Conservation (phyloP, 768 basidiomycete species). For the Naganishia vaughanmartiniae region DNA sequence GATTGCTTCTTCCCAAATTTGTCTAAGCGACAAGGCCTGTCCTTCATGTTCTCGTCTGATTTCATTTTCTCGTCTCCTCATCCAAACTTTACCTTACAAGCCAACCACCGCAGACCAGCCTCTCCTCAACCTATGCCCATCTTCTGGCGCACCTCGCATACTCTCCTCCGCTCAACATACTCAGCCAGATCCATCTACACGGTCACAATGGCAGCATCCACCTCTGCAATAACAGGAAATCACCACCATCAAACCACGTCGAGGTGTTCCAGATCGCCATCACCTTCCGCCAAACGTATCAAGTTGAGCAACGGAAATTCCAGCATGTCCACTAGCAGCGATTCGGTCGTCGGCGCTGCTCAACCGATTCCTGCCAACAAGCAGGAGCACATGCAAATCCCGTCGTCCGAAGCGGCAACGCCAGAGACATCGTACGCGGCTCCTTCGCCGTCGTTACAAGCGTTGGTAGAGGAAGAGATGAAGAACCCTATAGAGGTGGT, state of each 20-base stretch:
- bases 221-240: neutral
- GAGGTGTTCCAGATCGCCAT: neutral
- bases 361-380: neutral
- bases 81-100: neutral
- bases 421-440: constrained; percentile 1
- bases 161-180: neutral
- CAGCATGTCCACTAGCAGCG: neutral
- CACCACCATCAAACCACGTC: neutral
- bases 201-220: neutral
- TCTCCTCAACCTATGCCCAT: neutral
- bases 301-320: neutral
- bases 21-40: neutral
- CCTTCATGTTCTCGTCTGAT: neutral
- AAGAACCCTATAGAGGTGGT: constrained; percentile 36
- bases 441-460: constrained; percentile 13
- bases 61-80: neutral
- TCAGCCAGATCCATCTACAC: neutral
- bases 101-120: neutral
- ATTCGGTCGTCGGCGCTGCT: neutral
- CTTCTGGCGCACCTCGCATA: neutral
- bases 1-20: constrained; percentile 20
- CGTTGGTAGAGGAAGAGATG: constrained; percentile 42
- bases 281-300: constrained; percentile 15
- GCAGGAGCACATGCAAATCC: neutral
- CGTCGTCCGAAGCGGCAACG: neutral